Base-by-base conservation (phyloP, 2,329 filamentous ascomycete genomes). In the Clonostachys byssicola region DNA sequence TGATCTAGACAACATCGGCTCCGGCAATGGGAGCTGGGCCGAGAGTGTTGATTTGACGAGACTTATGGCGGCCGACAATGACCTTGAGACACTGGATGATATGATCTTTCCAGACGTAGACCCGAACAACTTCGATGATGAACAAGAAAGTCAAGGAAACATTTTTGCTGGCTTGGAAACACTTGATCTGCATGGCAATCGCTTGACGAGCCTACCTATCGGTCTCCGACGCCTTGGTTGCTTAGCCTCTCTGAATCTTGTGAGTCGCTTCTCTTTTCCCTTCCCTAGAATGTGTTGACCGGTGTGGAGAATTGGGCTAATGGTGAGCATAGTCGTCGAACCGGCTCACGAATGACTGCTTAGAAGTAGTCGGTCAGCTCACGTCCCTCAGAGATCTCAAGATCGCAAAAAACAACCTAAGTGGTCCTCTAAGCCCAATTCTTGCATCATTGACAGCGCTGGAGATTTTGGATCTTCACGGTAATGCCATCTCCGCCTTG, bases 11-110 rank as follows among this genome's bases (percentile, higher is more conserved):
- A 77, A 80, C 2, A 76, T 83, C 47, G 81, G 85, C 36, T 74
- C 73, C 12, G 71, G 78, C 18, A 81, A 78, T 35, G 79, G 83
- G 12, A 82, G 85, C 34, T 97, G 94, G 94, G 91, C 91, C 3
- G 92, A 97, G 64, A 86, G 88, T 49, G 89, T 97, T 12, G 92
- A 97, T 60, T 70, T 97, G 42, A 87, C 85, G 1, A 83, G 87
- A 51, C 83, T 97, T 44, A 81, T 94, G 53, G 91, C 88, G 6
- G 91, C 92, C 9, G 91, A 96, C 60, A 97, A 99, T 59, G 89
- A 96, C 58, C 66, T 99, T 43, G 83, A 89, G 57, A 73, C 74
- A 34, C 74, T 97, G 34, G 79, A 83, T 3, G 88, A 94, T 16
- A 70, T 74, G 3, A 73, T 91, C 16, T 96, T 97, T 56, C 92